Base-by-base conservation (phyloP, 768 basidiomycete species). In the Lactarius hatsudake region DNA sequence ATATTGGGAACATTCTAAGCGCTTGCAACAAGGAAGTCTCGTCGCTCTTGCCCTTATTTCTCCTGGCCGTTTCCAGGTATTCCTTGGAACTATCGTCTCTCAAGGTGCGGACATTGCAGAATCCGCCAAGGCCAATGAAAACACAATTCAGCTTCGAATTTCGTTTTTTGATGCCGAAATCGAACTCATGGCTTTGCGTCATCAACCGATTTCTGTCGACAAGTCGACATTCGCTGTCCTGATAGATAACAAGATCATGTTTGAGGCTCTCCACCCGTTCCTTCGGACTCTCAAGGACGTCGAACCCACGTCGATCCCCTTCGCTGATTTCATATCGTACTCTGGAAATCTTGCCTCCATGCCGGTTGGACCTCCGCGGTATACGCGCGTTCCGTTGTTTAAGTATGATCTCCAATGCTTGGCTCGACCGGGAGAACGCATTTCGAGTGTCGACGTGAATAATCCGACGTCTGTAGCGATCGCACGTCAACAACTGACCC, bases 1-100 rank as follows among this genome's bases (percentile, higher is more conserved):
- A 5, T 91, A 82, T 73, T 91, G 89, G 90, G 82, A 89, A 70
- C 80, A 81, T 7, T 80, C 85, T 7, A 87, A 87, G 65, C 80
- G 87, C 0, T 80, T 91, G 12, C 79, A 83, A 60, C 80, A 81
- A 66, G 88, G 90, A 1, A 84, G 83, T 20, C 83, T 92, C 20
- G 80, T 92, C 18, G 89, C 83, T 7, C 80, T 90, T 7, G 74
- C 89, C 70, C 69, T 64, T 3, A 72, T 79, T 7, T 73, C 79
- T n/a, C 65, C 67, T 13, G 66, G 65, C 2, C 48, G 28, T n/a
- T 59, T 64, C 13, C 71, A 67, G 10, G 80, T 86, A 28, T 81
- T 84, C 72, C 81, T 91, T 15, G 89, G 88, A 0, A 78, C 80
- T 13, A 74, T 86, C 12, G 76, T 81, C 2, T 84, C 81, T 51